These are phyloP conservation scores for Ogataea nakhonphanomensis DNA, from an alignment of 805 yeast species.

Conservation along the genomic window DNA sequence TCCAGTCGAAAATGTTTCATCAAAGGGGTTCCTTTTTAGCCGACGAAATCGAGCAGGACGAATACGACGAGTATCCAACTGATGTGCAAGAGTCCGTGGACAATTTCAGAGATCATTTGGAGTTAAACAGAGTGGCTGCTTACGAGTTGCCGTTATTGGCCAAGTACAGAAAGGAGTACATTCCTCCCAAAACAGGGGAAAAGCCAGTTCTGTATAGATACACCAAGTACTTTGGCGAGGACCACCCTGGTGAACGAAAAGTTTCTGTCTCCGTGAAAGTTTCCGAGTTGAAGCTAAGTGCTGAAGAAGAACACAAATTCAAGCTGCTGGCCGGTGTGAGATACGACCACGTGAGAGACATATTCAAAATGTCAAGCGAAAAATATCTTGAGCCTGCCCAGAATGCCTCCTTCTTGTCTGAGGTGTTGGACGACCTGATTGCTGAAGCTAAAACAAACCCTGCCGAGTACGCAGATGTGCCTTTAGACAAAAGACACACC, in stretches of 20 bases:
- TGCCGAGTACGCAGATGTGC: slow-evolving; percentile 70
- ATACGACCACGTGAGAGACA: slow-evolving; percentile 59
- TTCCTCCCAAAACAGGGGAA: slow-evolving; percentile 40
- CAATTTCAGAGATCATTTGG: slow-evolving; percentile 71
- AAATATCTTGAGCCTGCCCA: slow-evolving; percentile 77
- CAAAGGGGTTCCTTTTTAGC: slow-evolving; percentile 32
- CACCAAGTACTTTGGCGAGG: slow-evolving; percentile 71
- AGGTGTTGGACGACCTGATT: slow-evolving; percentile 57
- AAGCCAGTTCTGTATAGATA: slow-evolving; percentile 66
- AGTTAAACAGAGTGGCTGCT: slow-evolving; percentile 79
- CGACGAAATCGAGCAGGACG: slow-evolving; percentile 37
- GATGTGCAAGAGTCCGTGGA: slow-evolving; percentile 68
- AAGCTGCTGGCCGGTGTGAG: slow-evolving; percentile 75
- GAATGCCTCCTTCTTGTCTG: slow-evolving; percentile 72
- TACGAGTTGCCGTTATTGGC: slow-evolving; percentile 86
- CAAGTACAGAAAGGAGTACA: slow-evolving; percentile 68
- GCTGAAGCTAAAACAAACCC: slow-evolving; percentile 58
- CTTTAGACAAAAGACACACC: slow-evolving; percentile 74
- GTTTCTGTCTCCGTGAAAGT: slow-evolving; percentile 60
- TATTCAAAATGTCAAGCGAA: slow-evolving; percentile 61
- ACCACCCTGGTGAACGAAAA: slow-evolving; percentile 63
- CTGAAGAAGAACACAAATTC: slow-evolving; percentile 64
- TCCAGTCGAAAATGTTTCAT: slow-evolving; percentile 40
- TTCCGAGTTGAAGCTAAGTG: slow-evolving; percentile 48
- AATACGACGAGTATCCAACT: slow-evolving; percentile 64